Evolutionary conservation across 208 protist genomes (phyloP).

Genomic region (Crithidia mellificae): DNA sequence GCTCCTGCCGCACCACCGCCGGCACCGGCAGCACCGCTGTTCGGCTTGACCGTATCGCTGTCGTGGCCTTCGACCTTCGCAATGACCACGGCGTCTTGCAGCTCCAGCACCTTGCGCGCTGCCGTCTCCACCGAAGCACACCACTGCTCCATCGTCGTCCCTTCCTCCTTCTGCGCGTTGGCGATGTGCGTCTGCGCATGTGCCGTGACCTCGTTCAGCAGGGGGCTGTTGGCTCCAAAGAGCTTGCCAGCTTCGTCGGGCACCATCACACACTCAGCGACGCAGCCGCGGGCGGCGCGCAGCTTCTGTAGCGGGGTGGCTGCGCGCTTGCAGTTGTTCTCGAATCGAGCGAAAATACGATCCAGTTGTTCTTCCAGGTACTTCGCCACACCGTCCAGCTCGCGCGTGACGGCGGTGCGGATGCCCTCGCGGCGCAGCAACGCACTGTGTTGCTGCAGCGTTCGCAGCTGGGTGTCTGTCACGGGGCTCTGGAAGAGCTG

Average conservation of each 20-base stretch:
- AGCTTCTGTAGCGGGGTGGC: constrained; percentile 69
- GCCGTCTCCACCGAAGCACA: constrained; percentile 44
- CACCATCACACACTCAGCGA: constrained; percentile 60
- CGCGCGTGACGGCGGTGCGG: constrained; percentile 46
- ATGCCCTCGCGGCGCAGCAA: constrained; percentile 67
- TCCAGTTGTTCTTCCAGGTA: constrained; percentile 70
- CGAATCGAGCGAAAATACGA: constrained; percentile 47
- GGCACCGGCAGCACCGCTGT: constrained; percentile 1
- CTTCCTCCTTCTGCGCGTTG: constrained; percentile 29
- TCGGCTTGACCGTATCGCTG: constrained; percentile 6
- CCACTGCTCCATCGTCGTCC: constrained; percentile 39
- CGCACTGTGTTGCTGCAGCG: constrained; percentile 50
- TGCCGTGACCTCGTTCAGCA: constrained; percentile 42
- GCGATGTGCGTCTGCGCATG: constrained; percentile 40
- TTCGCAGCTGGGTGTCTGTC: constrained; percentile 45
- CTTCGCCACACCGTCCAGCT: constrained; percentile 48
- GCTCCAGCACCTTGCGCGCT: constrained; percentile 41
- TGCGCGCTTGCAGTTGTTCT: constrained; percentile 66
- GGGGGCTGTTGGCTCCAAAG: constrained; percentile 47
- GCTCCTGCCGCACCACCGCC: background rate
- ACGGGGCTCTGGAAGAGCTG: constrained; percentile 45
- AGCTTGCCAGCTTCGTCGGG: constrained; percentile 56
- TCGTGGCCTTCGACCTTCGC: constrained; percentile 17
- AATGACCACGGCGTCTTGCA: constrained; percentile 53
- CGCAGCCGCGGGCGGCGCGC: constrained; percentile 60